These are phyloP conservation scores for Cyclotella choctawhatcheeana DNA, from an alignment of 108 stramenopile species.

Conservation along the genomic window DNA sequence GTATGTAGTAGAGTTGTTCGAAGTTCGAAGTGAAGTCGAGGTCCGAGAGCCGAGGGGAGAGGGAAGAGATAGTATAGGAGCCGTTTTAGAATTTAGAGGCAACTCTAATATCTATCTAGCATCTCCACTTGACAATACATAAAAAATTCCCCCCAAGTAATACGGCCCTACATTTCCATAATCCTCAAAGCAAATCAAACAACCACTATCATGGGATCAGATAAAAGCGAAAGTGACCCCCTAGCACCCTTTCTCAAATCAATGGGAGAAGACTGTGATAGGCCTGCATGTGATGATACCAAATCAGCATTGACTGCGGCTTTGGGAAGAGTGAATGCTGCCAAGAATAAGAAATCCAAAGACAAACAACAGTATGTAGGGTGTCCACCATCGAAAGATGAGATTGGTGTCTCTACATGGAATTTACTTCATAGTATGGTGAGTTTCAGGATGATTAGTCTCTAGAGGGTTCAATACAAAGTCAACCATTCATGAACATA, in stretches of 20 bases:
- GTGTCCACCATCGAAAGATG: constrained; percentile 78
- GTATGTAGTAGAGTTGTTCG: too few relatives aligned
- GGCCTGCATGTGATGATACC: constrained; percentile 87
- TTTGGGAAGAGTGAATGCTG: constrained; percentile 44
- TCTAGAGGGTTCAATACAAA: background rate
- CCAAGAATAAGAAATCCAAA: background rate
- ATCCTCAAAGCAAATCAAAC: background rate
- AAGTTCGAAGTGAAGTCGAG: too few relatives aligned
- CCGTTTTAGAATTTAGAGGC: too few relatives aligned
- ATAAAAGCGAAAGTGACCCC: constrained; percentile 10
- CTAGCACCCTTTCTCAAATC: constrained; percentile 38
- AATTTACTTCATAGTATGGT: constrained; percentile 85
- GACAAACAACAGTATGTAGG: constrained; percentile 23
- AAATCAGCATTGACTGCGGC: constrained; percentile 59
- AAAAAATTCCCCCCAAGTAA: background rate
- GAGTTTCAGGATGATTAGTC: too few relatives aligned
- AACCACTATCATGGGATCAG: constrained; percentile 16
- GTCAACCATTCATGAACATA: background rate
- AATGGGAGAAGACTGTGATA: constrained; percentile 74
- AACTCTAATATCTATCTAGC: too few relatives aligned
- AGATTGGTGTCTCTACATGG: constrained; percentile 79
- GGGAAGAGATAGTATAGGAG: background rate
- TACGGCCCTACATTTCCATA: background rate
- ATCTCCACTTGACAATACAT: too few relatives aligned
- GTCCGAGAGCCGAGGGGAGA: background rate